Percentiles rank a stretch among this genome's conserved stretches.
phyloP scores from a whole-genome alignment of 2,329 filamentous ascomycete species.

The Diaporthe caulivora region DNA sequence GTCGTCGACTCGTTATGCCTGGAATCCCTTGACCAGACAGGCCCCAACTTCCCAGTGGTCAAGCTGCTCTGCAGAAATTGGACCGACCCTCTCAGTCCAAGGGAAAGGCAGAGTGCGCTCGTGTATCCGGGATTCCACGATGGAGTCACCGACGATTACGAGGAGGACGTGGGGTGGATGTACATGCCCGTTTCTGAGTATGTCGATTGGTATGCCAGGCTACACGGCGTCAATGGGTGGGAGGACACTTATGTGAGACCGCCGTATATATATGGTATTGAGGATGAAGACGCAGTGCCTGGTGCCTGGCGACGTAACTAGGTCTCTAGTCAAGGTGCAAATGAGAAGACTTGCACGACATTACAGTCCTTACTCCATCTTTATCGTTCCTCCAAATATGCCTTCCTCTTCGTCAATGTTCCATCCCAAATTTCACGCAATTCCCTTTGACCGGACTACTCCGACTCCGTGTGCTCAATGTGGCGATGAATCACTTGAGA shows the following conservation, averaged over 20 bases:
- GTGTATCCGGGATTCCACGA: neutral
- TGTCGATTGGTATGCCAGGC: neutral
- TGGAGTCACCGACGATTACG: neutral
- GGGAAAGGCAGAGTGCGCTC: neutral
- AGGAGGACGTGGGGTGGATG: neutral
- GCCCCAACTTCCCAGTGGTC: neutral
- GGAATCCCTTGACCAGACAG: neutral
- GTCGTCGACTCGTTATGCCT: neutral
- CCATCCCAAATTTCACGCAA: neutral
- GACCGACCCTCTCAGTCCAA: neutral
- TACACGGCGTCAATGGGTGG: neutral
- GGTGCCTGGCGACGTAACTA: neutral
- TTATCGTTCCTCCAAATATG: neutral
- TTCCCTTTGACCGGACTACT: too few species aligned
- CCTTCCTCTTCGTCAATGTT: accelerated
- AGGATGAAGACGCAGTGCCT: neutral
- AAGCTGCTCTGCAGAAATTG: neutral
- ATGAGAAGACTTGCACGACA: neutral
- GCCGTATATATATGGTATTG: neutral
- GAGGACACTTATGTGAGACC: neutral
- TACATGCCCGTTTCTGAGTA: neutral
- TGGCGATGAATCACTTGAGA: neutral
- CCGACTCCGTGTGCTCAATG: neutral
- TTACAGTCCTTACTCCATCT: too few species aligned
- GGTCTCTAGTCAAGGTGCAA: neutral